Evolutionary conservation across 2,329 filamentous ascomycete species (phyloP).

Genomic region (Beauveria sp.): DNA sequence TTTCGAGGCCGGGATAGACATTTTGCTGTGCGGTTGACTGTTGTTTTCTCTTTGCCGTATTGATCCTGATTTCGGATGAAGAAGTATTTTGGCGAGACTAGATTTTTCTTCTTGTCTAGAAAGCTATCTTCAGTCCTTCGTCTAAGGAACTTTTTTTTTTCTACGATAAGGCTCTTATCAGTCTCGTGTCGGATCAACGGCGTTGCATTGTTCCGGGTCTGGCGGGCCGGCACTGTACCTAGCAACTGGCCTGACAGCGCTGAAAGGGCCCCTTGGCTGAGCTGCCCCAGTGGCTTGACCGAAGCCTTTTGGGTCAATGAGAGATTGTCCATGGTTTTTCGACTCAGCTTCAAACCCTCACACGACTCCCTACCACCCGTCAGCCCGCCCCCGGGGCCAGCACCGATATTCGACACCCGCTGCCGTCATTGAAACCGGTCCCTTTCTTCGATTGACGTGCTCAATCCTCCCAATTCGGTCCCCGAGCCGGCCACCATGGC

Average conservation of each 20-base stretch:
- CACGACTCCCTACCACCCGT: constrained; percentile 1
- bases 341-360: not conserved
- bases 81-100: not conserved
- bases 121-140: not conserved
- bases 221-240: not conserved
- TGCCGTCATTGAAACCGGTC: not conserved
- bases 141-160: constrained; percentile 10
- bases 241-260: not conserved
- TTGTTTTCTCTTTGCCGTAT: no score
- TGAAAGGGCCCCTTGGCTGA: not conserved
- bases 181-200: constrained; percentile 2
- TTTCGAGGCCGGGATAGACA: constrained; percentile 30
- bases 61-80: not conserved
- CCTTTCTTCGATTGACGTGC: not conserved
- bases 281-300: not conserved
- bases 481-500: constrained; percentile 19
- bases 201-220: constrained; percentile 1
- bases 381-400: constrained; percentile 1
- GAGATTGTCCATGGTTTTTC: constrained; percentile 5
- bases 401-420: not conserved
- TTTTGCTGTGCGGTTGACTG: constrained; percentile 14
- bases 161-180: constrained; percentile 7
- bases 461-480: not conserved
- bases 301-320: not conserved
- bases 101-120: not conserved